Conservation (phyloP, 1,284 basidiomycete genomes). For the Inonotus hispidus region DNA sequence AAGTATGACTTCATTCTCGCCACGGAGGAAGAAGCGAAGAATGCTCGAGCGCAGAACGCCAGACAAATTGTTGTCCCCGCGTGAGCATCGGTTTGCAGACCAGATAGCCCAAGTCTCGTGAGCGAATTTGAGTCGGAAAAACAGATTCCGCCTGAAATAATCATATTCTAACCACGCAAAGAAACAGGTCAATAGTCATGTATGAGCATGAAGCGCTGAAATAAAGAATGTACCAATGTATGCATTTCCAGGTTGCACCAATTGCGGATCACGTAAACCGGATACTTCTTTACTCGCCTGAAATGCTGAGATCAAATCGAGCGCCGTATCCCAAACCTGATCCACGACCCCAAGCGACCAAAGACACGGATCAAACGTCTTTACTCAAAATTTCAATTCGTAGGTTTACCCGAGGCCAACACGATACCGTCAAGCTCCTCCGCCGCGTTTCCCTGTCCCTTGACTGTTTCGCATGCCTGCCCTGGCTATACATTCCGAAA, state of each 20-base stretch:
- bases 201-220: neutral
- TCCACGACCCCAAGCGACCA: too few relatives aligned
- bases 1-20: constrained; percentile 58
- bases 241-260: too few relatives aligned
- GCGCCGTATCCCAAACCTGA: too few relatives aligned
- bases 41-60: constrained; percentile 24
- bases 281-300: too few relatives aligned
- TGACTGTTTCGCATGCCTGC: neutral
- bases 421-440: too few relatives aligned
- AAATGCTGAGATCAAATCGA: too few relatives aligned
- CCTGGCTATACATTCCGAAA: neutral
- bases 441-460: too few relatives aligned
- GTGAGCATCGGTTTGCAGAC: neutral
- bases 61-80: constrained; percentile 19
- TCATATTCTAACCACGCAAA: neutral
- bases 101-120: neutral
- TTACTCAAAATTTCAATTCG: too few relatives aligned
- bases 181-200: neutral
- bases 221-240: neutral
- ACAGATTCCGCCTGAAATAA: neutral
- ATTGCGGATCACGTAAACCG: too few relatives aligned
- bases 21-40: constrained; percentile 43
- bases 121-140: neutral
- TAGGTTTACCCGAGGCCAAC: too few relatives aligned
- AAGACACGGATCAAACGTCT: too few relatives aligned